A percentile compares a stretch with the other conserved stretches of the same genome.
phyloP scores from a whole-genome alignment of 2,329 filamentous ascomycete genomes.

The Epichloe scottii region DNA sequence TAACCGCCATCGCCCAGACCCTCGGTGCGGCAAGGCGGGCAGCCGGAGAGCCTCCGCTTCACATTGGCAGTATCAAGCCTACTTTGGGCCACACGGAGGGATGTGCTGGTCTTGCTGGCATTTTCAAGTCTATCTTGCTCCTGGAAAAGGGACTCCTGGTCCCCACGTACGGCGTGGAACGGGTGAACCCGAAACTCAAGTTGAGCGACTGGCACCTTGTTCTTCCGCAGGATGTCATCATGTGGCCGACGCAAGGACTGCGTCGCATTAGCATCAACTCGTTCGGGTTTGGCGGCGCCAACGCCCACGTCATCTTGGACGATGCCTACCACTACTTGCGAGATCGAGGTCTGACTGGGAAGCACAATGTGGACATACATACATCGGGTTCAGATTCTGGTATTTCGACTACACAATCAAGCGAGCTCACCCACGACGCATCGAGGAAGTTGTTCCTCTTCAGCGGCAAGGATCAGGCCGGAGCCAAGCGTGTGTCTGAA shows the following conservation, averaged over 20 bases:
- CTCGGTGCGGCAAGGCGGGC: conserved; percentile 19
- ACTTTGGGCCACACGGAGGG: conserved; percentile 16
- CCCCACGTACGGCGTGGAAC: conserved; percentile 12
- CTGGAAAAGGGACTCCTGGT: conserved; percentile 12
- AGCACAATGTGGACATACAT: no score
- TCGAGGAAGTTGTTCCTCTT: background rate
- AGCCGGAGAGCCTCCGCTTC: conserved; percentile 18
- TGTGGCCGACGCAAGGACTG: conserved; percentile 5
- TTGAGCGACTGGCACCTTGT: conserved; percentile 9
- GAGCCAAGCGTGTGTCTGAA: background rate
- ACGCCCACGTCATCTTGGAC: conserved; percentile 20
- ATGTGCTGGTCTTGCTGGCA: conserved; percentile 11
- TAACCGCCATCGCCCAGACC: conserved; percentile 15
- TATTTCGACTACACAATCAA: background rate
- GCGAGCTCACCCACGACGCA: background rate
- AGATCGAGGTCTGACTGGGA: background rate
- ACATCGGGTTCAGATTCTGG: no score
- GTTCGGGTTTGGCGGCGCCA: conserved; percentile 26
- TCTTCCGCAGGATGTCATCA: conserved; percentile 1
- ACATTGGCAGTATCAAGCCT: conserved; percentile 16
- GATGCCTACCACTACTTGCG: background rate
- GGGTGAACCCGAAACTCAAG: conserved; percentile 11
- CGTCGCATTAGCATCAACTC: conserved; percentile 20
- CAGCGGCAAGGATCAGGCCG: background rate
- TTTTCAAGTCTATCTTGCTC: conserved; percentile 15